phyloP scores from a whole-genome alignment of 305 asterid species.

The Fraxinus sp. region DNA sequence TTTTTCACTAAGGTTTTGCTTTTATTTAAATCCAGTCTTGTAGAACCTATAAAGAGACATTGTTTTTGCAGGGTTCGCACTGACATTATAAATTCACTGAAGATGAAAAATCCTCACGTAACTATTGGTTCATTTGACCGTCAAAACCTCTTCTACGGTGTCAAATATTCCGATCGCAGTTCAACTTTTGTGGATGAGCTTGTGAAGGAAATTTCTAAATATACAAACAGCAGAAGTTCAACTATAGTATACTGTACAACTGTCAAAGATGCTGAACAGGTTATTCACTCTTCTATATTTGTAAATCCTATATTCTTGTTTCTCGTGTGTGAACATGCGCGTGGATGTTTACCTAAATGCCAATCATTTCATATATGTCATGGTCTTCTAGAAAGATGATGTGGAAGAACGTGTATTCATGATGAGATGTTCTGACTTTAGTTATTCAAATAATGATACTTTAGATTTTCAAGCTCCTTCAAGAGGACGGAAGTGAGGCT shows the following conservation, averaged over 20 bases:
- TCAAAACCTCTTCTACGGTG: conserved; percentile 80
- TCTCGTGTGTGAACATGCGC: neutral
- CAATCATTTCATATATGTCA: conserved; percentile 6
- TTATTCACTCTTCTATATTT: conserved; percentile 29
- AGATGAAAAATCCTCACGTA: conserved; percentile 66
- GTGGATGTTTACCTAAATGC: conserved; percentile 12
- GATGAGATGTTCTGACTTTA: conserved; percentile 15
- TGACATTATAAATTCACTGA: conserved; percentile 70
- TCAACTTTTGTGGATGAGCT: conserved; percentile 59
- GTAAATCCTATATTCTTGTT: conserved; percentile 20
- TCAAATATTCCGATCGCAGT: conserved; percentile 57
- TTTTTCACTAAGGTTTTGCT: conserved; percentile 13
- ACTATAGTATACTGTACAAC: conserved; percentile 84
- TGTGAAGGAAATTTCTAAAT: conserved; percentile 56
- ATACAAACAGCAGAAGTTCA: conserved; percentile 55
- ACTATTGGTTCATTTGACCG: conserved; percentile 94
- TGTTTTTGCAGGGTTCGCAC: conserved; percentile 62
- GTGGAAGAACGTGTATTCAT: conserved; percentile 2
- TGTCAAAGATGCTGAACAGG: conserved; percentile 83
- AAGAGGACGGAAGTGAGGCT: conserved; percentile 57
- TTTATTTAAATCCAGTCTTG: conserved; percentile 11
- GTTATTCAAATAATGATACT: conserved; percentile 24
- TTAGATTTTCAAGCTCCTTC: conserved; percentile 59
- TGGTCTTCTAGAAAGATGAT: neutral
- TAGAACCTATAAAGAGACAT: conserved; percentile 20